phyloP scores from a whole-genome alignment of 306 rosid species.

The Trifolium pratense region DNA sequence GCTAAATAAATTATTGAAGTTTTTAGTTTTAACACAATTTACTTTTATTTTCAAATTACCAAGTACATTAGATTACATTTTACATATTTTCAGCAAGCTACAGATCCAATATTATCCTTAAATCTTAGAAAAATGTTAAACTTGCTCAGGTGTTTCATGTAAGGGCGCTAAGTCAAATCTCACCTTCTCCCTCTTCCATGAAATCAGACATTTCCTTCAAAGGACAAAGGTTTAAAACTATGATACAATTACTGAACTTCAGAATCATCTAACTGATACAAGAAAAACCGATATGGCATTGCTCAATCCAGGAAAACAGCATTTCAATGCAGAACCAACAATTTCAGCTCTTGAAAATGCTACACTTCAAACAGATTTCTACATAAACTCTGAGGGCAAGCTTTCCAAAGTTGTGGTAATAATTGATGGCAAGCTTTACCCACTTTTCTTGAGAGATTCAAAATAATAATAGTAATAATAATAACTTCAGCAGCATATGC shows the following conservation, averaged over 20 bases:
- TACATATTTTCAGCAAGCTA: conserved; percentile 31
- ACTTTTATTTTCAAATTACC: conserved; percentile 40
- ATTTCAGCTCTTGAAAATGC: conserved; percentile 28
- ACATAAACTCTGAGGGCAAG: too few species aligned
- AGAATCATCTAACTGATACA: conserved; percentile 13
- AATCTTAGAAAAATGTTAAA: not conserved
- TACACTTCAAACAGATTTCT: too few species aligned
- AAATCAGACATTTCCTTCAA: conserved; percentile 8
- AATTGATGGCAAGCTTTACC: not conserved
- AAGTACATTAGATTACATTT: not conserved
- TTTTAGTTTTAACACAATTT: not conserved
- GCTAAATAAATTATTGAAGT: conserved; percentile 31
- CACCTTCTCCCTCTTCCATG: conserved; percentile 4
- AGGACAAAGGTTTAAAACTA: not conserved
- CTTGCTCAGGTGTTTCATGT: conserved; percentile 4
- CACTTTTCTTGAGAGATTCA: not conserved
- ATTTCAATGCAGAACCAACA: conserved; percentile 7
- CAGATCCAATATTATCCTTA: conserved; percentile 8
- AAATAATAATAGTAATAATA: too few species aligned
- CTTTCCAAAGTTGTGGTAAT: not conserved
- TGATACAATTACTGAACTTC: conserved; percentile 33
- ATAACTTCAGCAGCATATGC: not conserved
- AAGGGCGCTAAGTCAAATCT: conserved; percentile 14
- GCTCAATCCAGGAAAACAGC: not conserved
- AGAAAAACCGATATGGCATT: not conserved